phyloP scores from a whole-genome alignment of 1,139 yeast species.

The Suhomyces taliae region DNA sequence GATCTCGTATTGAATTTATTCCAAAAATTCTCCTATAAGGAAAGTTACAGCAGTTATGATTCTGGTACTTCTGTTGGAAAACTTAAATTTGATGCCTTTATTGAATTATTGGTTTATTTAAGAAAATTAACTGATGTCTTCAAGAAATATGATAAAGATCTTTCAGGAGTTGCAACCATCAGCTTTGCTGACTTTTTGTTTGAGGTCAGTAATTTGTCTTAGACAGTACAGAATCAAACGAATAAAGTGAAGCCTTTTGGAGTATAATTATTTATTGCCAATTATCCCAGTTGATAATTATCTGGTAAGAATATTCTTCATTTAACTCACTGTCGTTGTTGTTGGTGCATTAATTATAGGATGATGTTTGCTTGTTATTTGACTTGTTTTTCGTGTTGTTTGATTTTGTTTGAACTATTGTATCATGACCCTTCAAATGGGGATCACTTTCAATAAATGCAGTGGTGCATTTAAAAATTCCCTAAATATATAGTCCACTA shows the following conservation, averaged over 20 bases:
- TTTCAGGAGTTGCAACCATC: slow-evolving; percentile 75
- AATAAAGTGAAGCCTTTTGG: background rate
- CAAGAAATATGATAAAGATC: slow-evolving; percentile 72
- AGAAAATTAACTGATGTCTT: slow-evolving; percentile 77
- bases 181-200: slow-evolving; percentile 77
- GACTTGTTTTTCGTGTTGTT: background rate
- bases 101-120: slow-evolving; percentile 75
- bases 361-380: background rate
- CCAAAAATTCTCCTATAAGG: slow-evolving; percentile 53
- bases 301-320: background rate
- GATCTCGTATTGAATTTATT: slow-evolving; percentile 64
- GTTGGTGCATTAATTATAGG: background rate
- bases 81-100: slow-evolving; percentile 78
- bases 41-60: slow-evolving; percentile 28
- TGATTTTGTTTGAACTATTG: background rate
- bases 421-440: too few species aligned
- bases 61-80: slow-evolving; percentile 45
- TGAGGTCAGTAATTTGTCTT: slow-evolving; percentile 49
- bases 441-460: too few species aligned
- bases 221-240: background rate
- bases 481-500: too few species aligned
- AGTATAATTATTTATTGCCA: too few species aligned
- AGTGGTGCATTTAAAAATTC: too few species aligned
- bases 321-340: background rate
- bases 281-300: too few species aligned